Conservation (phyloP, 2,329 filamentous ascomycete genomes). For the Ophiobolus disseminans region DNA sequence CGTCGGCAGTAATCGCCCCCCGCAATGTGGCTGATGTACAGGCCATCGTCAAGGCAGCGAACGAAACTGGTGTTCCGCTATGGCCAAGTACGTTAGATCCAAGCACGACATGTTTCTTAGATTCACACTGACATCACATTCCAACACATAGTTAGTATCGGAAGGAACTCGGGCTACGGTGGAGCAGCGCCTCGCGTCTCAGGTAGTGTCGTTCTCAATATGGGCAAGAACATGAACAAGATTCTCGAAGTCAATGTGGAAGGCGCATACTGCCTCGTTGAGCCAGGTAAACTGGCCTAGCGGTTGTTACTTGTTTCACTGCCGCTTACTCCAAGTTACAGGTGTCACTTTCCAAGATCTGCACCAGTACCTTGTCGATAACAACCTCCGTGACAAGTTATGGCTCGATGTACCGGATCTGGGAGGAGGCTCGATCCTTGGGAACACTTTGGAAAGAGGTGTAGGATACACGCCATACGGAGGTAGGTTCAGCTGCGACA, state of each 20-base stretch:
- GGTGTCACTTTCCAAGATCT: constrained; percentile 55
- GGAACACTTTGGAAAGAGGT: constrained; percentile 43
- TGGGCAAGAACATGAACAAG: constrained; percentile 53
- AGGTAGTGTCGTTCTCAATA: constrained; percentile 55
- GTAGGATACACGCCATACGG: constrained; percentile 43
- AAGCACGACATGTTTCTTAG: too few relatives aligned
- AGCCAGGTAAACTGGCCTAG: constrained; percentile 45
- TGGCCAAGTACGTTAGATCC: constrained; percentile 30
- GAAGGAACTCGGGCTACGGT: constrained; percentile 58
- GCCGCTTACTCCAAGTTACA: background rate
- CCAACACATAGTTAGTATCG: constrained; percentile 29
- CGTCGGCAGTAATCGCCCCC: constrained; percentile 54
- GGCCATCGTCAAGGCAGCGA: constrained; percentile 35
- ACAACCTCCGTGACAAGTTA: constrained; percentile 43
- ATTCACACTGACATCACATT: background rate
- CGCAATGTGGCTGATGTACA: constrained; percentile 40
- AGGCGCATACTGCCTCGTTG: constrained; percentile 49
- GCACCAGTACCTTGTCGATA: constrained; percentile 51
- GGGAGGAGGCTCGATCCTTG: constrained; percentile 40
- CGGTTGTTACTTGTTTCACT: background rate
- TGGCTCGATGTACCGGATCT: constrained; percentile 52
- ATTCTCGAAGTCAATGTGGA: constrained; percentile 51
- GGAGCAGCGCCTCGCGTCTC: constrained; percentile 56
- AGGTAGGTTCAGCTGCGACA: constrained; percentile 2
- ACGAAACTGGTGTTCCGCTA: constrained; percentile 38